These are phyloP conservation scores for Maudiozyma humilis DNA, from an alignment of 1,139 yeast species.

Conservation along the genomic window DNA sequence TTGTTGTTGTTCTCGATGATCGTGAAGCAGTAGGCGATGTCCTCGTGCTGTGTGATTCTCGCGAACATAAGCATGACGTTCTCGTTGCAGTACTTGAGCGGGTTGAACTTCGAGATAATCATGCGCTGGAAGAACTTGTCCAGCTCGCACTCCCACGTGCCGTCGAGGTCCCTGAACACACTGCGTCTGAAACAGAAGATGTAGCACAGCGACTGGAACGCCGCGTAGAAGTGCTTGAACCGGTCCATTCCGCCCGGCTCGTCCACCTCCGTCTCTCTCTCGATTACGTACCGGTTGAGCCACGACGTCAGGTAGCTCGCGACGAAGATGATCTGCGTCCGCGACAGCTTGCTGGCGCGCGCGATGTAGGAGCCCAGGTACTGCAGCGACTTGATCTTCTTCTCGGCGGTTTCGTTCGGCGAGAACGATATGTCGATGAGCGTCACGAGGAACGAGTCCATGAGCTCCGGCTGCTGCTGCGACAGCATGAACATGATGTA, in stretches of 20 bases:
- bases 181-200: constrained; percentile 84
- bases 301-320: constrained; percentile 73
- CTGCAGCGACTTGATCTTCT: constrained; percentile 81
- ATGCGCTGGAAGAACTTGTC: constrained; percentile 84
- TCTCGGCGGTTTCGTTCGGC: constrained; percentile 58
- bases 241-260: constrained; percentile 68
- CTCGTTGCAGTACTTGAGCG: constrained; percentile 86
- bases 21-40: constrained; percentile 87
- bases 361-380: constrained; percentile 88
- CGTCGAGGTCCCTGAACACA: constrained; percentile 40
- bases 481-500: constrained; percentile 74
- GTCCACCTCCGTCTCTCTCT: constrained; percentile 73
- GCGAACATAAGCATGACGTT: constrained; percentile 93
- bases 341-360: constrained; percentile 66
- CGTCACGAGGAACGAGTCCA: constrained; percentile 77
- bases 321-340: constrained; percentile 68
- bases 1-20: constrained; percentile 82
- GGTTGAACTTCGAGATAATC: constrained; percentile 83
- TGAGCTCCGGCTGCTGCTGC: constrained; percentile 71
- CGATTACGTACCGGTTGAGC: constrained; percentile 71
- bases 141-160: constrained; percentile 69
- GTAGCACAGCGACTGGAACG: constrained; percentile 83
- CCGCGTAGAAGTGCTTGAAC: constrained; percentile 83
- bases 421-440: constrained; percentile 76
- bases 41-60: constrained; percentile 79